Conservation (phyloP, 257 asterid species). For the Capsicum pubescens region DNA sequence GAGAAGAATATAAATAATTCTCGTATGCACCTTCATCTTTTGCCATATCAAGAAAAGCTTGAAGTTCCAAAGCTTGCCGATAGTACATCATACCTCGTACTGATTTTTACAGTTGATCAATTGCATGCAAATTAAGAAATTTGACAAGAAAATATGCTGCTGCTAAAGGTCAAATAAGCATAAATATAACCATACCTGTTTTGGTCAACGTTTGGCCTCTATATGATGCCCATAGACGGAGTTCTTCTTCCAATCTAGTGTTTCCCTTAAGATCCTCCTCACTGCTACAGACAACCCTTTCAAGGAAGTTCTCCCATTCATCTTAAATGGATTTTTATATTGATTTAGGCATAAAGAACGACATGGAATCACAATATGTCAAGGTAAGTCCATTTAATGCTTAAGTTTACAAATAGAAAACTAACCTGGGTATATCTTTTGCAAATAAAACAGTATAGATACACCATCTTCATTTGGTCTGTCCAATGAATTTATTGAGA, state of each 20-base stretch:
- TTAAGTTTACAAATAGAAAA: conserved; percentile 31
- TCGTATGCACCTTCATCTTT: conserved; percentile 73
- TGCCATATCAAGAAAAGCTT: conserved; percentile 99
- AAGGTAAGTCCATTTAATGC: conserved; percentile 18
- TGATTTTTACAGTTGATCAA: conserved; percentile 33
- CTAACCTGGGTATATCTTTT: conserved; percentile 91
- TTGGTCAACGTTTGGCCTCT: conserved; percentile 97
- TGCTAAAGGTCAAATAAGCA: conserved; percentile 28
- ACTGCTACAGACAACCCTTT: conserved; percentile 65
- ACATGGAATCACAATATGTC: conserved; percentile 23
- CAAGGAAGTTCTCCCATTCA: conserved; percentile 93
- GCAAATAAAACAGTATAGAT: conserved; percentile 88
- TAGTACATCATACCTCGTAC: conserved; percentile 99
- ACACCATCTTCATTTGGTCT: conserved; percentile 95
- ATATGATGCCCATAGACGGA: conserved; percentile 96
- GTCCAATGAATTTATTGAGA: conserved; percentile 71
- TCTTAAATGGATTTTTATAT: conserved; percentile 49
- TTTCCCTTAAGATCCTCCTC: conserved; percentile 84
- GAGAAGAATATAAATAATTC: conserved; percentile 32
- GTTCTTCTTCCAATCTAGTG: conserved; percentile 68
- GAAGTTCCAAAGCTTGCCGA: conserved; percentile 97
- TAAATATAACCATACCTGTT: conserved; percentile 59
- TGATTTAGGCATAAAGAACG: conserved; percentile 30
- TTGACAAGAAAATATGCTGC: conserved; percentile 21
- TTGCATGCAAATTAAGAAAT: conserved; percentile 22